Base-by-base conservation (phyloP, 2,329 filamentous ascomycete genomes). In the Camillea tinctor region DNA sequence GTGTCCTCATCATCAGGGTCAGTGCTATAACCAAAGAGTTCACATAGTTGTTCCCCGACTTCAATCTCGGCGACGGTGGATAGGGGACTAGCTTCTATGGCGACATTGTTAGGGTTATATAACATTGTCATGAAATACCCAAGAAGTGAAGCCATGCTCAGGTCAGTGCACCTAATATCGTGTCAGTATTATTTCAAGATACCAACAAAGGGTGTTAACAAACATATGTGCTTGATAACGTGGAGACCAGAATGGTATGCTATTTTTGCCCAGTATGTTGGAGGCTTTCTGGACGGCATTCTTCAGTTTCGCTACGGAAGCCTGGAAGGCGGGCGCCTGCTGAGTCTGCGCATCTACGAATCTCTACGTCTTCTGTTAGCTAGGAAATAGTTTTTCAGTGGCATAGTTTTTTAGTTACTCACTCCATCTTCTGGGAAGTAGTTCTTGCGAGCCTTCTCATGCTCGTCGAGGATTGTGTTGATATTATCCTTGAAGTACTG, bases 81-180 rank as follows among this genome's bases (percentile, higher is more conserved):
- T 13, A 81, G 63, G 0, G 80, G 80, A 50, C 77, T 81, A 1
- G 75, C 79, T 60, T 82, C 80, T 0, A 79, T 64, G 1, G 78
- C 71, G 1, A 81, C 76, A 40, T 81, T 82, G 69, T 82, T 82
- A 0, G 79, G 79, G 53, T 82, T 81, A 60, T 80, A 81, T 22
- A 82, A 36, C 79, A 81, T 81, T 0, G 79, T 79, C 72, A 79
- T 79, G 24, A 81, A 77, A 64, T 81, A 81, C 0, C 79, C 79
- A 2, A 81, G 69, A 2, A 80, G 56, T 1, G 75, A 72, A 0
- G 79, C 69, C 75, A 80, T 80, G 52, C 69, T 74, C 66, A 79
- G 54, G 58, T 81, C 75, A 20, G 73, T 76, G 54, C 71, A 71
- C 64, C 66, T 68, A 52, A 4, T 8, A 20, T 17, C 2, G 13